These are phyloP conservation scores for Talinum fruticosum DNA, from an alignment of 148 eudicot genomes.

Conservation along the genomic window DNA sequence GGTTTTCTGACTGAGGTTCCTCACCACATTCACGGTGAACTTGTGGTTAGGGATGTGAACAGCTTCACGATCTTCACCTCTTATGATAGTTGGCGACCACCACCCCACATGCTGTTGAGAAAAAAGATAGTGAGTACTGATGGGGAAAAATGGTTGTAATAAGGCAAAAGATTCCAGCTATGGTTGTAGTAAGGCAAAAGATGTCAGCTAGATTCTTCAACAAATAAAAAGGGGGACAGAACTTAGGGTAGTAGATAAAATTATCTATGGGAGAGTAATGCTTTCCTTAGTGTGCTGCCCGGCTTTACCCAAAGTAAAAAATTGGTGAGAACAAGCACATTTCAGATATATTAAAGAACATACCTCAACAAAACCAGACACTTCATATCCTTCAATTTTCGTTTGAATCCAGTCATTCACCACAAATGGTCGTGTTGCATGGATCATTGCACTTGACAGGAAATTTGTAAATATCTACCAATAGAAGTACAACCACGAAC, in stretches of 20 bases:
- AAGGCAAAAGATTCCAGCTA: background rate
- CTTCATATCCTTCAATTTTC: constrained; percentile 89
- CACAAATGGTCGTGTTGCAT: constrained; percentile 89
- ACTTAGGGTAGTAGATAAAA: background rate
- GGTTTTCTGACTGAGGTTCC: constrained; percentile 86
- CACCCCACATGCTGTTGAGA: constrained; percentile 81
- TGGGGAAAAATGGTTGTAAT: background rate
- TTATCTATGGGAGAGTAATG: background rate
- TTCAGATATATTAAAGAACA: constrained; percentile 24
- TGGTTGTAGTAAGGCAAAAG: background rate
- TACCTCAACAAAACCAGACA: constrained; percentile 97
- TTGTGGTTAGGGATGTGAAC: constrained; percentile 94
- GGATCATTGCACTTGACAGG: constrained; percentile 89
- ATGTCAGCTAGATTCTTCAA: background rate
- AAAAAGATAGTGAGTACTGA: background rate
- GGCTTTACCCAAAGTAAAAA: background rate
- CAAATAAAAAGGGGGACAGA: background rate
- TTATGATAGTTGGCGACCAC: constrained; percentile 95
- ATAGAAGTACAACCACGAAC: constrained; percentile 8
- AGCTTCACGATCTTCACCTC: constrained; percentile 98
- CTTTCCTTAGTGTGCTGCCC: too few species aligned
- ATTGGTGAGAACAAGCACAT: background rate
- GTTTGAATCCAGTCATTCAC: constrained; percentile 89
- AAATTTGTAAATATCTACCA: constrained; percentile 88
- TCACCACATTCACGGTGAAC: constrained; percentile 85